These are phyloP conservation scores for Cornus florida DNA, from an alignment of 148 eudicot species.

Conservation along the genomic window DNA sequence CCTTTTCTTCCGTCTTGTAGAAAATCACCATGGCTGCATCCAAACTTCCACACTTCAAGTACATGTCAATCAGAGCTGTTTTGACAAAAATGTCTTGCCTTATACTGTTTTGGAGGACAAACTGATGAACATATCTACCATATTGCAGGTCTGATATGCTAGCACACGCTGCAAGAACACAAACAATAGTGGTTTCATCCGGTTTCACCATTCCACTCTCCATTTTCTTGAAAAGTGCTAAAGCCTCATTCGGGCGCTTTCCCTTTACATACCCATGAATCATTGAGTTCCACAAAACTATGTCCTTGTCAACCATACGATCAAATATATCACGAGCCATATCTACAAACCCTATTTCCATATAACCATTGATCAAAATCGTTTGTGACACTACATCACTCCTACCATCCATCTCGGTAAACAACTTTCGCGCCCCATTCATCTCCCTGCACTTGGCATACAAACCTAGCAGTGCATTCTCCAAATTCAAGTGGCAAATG, in stretches of 20 bases:
- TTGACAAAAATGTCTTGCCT: constrained; percentile 18
- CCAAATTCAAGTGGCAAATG: constrained; percentile 6
- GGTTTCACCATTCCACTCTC: constrained; percentile 11
- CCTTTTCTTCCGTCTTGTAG: constrained; percentile 18
- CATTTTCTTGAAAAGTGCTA: constrained; percentile 21
- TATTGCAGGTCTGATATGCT: constrained; percentile 17
- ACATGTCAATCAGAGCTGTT: constrained; percentile 25
- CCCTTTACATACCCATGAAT: constrained; percentile 19
- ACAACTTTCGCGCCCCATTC: constrained; percentile 13
- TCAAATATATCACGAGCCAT: constrained; percentile 19
- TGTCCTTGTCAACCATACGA: constrained; percentile 17
- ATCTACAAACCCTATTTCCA: constrained; percentile 10
- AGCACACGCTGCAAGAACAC: constrained; percentile 25
- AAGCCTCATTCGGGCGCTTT: constrained; percentile 14
- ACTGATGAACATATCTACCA: constrained; percentile 17
- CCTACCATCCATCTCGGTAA: constrained; percentile 13
- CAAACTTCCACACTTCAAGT: constrained; percentile 23
- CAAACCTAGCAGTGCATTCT: constrained; percentile 19
- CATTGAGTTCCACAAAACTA: constrained; percentile 27
- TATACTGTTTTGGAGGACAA: constrained; percentile 13
- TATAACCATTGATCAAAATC: constrained; percentile 22
- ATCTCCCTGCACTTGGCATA: constrained; percentile 15
- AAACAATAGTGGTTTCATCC: constrained; percentile 13
- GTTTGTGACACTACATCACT: constrained; percentile 19
- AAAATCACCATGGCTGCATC: constrained; percentile 20